Percentiles rank a stretch among this genome's conserved stretches.
These are phyloP conservation scores for Pseudocercospora vitis DNA, from an alignment of 2,329 filamentous ascomycete genomes.

Conservation along the genomic window DNA sequence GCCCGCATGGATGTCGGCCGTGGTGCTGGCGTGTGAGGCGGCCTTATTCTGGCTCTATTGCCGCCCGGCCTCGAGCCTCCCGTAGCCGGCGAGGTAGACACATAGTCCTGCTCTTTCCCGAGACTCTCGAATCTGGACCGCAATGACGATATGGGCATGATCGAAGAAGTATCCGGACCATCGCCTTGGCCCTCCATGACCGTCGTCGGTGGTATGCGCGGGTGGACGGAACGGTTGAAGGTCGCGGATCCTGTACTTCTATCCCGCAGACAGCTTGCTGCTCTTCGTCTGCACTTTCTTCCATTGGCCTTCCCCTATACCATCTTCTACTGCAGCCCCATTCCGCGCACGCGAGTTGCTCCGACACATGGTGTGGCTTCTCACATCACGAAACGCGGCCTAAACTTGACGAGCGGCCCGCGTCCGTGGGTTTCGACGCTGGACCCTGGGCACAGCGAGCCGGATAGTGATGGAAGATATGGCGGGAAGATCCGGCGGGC, in stretches of 20 bases:
- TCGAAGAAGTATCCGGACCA: constrained; percentile 73
- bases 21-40: constrained; percentile 40
- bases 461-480: too few relatives aligned
- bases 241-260: too few relatives aligned
- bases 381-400: too few relatives aligned
- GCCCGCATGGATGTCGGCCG: constrained; percentile 53
- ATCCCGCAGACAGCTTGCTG: constrained; percentile 10
- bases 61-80: background rate
- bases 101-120: constrained; percentile 34
- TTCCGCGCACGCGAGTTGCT: too few relatives aligned
- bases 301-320: background rate
- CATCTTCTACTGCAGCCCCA: background rate
- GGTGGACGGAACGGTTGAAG: too few relatives aligned
- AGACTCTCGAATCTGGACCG: constrained; percentile 81
- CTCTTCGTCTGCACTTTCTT: constrained; percentile 8
- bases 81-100: constrained; percentile 22
- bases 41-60: constrained; percentile 27
- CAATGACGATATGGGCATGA: constrained; percentile 79
- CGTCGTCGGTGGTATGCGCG: too few relatives aligned
- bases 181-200: constrained; percentile 45
- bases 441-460: too few relatives aligned
- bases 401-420: too few relatives aligned
- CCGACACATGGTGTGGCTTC: too few relatives aligned
- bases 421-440: too few relatives aligned
- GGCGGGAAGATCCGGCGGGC: too few relatives aligned